Conservation (phyloP, 371 early-diverging fungal genomes). For the Zopfochytrium polystomum region DNA sequence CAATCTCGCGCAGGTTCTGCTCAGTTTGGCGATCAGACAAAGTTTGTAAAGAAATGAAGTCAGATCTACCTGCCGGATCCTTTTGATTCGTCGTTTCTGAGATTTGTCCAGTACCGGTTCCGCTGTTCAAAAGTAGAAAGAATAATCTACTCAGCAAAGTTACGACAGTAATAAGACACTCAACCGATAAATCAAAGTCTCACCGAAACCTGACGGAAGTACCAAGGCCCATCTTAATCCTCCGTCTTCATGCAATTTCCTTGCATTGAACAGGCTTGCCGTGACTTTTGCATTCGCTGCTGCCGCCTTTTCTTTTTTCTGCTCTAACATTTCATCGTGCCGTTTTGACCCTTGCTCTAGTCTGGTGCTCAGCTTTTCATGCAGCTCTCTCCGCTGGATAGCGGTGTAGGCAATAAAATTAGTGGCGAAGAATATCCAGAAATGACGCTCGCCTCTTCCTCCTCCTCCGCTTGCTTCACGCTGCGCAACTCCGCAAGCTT, state of each 20-base stretch:
- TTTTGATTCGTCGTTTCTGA: constrained; percentile 7
- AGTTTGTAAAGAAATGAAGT: constrained; percentile 1
- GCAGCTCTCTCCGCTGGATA: constrained; percentile 21
- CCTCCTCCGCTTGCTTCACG: constrained; percentile 14
- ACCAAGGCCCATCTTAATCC: constrained; percentile 3
- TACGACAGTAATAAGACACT: background rate
- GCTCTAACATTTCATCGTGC: constrained; percentile 17
- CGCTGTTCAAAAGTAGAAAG: too few relatives aligned
- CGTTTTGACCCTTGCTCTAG: constrained; percentile 24
- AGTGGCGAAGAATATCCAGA: background rate
- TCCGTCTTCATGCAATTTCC: background rate
- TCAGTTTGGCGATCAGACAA: too few relatives aligned
- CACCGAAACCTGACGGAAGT: background rate
- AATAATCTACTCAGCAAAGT: too few relatives aligned
- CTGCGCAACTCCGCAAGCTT: constrained; percentile 14
- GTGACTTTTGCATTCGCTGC: constrained; percentile 22
- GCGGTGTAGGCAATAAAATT: background rate
- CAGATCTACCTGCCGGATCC: constrained; percentile 13
- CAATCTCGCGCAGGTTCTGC: too few relatives aligned
- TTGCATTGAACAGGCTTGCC: constrained; percentile 5
- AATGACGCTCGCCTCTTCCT: constrained; percentile 10
- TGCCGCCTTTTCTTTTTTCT: constrained; percentile 26
- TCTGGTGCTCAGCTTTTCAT: constrained; percentile 21
- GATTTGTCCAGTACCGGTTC: background rate
- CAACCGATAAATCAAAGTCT: background rate